A percentile compares a stretch with the other conserved stretches of the same genome.
phyloP scores from a whole-genome alignment of 495 filamentous ascomycete genomes.

The Neurospora sp. region DNA sequence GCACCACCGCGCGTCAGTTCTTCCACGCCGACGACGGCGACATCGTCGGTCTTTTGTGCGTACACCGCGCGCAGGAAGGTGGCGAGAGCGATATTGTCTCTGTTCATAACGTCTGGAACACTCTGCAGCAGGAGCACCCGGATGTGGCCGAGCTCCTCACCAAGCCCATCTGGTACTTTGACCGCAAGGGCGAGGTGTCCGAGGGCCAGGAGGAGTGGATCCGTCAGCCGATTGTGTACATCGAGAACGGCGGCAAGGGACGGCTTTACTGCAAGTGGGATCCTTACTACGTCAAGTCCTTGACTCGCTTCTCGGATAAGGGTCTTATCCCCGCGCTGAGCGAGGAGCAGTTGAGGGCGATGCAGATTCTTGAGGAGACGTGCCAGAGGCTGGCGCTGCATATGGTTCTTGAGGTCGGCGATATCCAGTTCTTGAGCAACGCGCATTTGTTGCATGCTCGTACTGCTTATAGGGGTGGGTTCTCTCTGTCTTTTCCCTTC shows the following conservation, averaged over 20 bases:
- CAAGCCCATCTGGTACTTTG: constrained; percentile 82
- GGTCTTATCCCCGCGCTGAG: constrained; percentile 60
- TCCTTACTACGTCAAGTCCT: constrained; percentile 63
- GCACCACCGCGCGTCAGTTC: constrained; percentile 69
- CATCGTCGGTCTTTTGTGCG: constrained; percentile 76
- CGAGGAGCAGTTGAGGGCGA: constrained; percentile 50
- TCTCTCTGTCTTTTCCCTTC: neutral
- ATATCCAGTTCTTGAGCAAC: constrained; percentile 69
- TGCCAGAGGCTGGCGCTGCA: constrained; percentile 56
- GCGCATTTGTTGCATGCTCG: constrained; percentile 59
- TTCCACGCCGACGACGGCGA: constrained; percentile 81
- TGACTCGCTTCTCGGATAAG: constrained; percentile 53
- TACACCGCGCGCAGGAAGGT: constrained; percentile 66
- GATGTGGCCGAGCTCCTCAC: constrained; percentile 68
- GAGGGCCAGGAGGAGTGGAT: constrained; percentile 69
- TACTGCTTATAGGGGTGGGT: constrained; percentile 46
- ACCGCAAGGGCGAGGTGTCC: constrained; percentile 79
- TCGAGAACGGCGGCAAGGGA: constrained; percentile 41
- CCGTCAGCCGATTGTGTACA: constrained; percentile 60
- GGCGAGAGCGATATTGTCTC: constrained; percentile 79
- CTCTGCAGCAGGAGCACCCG: constrained; percentile 60
- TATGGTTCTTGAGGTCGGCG: constrained; percentile 69
- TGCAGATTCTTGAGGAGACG: constrained; percentile 55
- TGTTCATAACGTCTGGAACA: constrained; percentile 75
- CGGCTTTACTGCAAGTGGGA: constrained; percentile 58